Evolutionary conservation across 768 basidiomycete genomes (phyloP).

Genomic region (Phaffia tasmanica): DNA sequence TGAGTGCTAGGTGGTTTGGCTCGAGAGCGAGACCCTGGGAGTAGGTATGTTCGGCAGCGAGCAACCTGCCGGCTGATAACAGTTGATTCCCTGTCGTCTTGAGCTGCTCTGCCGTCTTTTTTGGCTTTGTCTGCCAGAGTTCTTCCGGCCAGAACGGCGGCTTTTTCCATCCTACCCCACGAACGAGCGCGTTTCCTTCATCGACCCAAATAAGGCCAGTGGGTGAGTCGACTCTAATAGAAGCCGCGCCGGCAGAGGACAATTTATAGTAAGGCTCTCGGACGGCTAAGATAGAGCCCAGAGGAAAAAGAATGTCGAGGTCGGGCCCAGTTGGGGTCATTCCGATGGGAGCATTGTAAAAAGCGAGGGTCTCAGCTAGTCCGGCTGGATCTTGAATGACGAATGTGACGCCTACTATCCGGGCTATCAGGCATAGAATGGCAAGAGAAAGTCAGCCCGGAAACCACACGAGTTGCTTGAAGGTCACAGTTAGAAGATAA

Average conservation of each 20-base stretch:
- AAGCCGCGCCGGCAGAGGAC: background rate
- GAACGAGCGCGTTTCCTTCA: background rate
- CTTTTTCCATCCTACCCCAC: background rate
- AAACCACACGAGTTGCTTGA: too few species aligned
- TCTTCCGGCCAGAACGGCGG: background rate
- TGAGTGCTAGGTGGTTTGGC: background rate
- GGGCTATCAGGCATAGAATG: background rate
- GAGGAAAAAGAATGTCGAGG: conserved; percentile 7
- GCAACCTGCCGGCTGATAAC: background rate
- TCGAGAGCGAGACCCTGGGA: background rate
- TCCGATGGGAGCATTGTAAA: background rate
- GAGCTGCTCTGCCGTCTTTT: background rate
- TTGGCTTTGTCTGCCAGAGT: background rate
- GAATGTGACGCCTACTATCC: too few species aligned
- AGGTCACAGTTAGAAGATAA: too few species aligned
- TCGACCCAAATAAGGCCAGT: background rate
- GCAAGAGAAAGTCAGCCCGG: background rate
- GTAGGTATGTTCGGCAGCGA: background rate
- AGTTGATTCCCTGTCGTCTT: background rate
- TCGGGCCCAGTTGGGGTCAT: background rate
- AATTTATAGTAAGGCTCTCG: conserved; percentile 5
- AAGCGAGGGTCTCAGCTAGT: background rate
- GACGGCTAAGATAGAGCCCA: background rate
- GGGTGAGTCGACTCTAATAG: background rate
- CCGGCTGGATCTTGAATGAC: conserved; percentile 1